Evolutionary conservation across 2,329 filamentous ascomycete genomes (phyloP).

Genomic region (Sporothrix euskadiensis): DNA sequence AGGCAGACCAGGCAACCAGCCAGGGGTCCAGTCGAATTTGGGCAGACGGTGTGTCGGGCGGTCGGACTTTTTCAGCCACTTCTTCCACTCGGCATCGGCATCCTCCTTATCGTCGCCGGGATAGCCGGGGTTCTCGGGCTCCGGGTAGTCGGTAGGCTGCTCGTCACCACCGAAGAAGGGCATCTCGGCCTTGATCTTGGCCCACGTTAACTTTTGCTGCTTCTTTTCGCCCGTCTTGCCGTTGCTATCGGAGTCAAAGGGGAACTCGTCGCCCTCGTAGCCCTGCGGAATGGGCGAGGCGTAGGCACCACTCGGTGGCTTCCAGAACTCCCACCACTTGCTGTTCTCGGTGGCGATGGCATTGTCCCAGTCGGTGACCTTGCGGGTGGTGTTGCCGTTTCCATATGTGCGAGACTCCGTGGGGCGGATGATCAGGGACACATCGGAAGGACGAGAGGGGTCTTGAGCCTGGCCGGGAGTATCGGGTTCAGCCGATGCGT

Average conservation of each 20-base stretch:
- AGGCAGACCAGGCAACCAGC: constrained; percentile 77
- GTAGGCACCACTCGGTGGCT: constrained; percentile 61
- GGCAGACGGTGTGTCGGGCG: constrained; percentile 82
- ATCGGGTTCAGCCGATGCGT: constrained; percentile 9
- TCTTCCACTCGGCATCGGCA: constrained; percentile 72
- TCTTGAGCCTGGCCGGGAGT: background rate
- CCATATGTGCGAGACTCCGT: constrained; percentile 34
- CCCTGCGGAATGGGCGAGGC: constrained; percentile 62
- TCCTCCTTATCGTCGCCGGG: constrained; percentile 61
- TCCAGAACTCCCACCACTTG: constrained; percentile 66
- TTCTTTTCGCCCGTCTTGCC: constrained; percentile 39
- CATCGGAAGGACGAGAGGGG: constrained; percentile 39
- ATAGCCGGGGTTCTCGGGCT: constrained; percentile 63
- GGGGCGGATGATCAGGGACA: constrained; percentile 31
- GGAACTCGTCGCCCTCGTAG: constrained; percentile 48
- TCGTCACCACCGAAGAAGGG: constrained; percentile 53
- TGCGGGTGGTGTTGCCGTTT: constrained; percentile 59
- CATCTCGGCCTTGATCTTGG: constrained; percentile 52
- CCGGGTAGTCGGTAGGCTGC: constrained; percentile 57
- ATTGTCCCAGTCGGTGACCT: constrained; percentile 50
- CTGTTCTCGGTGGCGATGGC: constrained; percentile 50
- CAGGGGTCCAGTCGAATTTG: constrained; percentile 52
- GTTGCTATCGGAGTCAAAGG: constrained; percentile 34
- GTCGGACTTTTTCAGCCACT: constrained; percentile 77
- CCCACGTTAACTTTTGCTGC: constrained; percentile 50